Percentiles rank a stretch among this genome's conserved stretches.
phyloP scores from a whole-genome alignment of 164 flowering plant species.

The Macadamia tetraphylla region DNA sequence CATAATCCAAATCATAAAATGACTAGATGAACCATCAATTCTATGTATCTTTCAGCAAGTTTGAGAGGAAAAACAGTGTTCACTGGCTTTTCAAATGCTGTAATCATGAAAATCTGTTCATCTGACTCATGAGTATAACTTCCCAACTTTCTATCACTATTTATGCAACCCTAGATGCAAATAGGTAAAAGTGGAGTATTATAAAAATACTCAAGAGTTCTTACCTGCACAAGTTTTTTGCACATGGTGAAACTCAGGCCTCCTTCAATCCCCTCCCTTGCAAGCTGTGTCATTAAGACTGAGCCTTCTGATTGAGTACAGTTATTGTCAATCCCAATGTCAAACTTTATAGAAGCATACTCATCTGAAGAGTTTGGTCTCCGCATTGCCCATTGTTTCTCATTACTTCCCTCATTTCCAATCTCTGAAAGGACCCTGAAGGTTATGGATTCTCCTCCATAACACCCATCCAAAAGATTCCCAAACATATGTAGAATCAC shows the following conservation, averaged over 20 bases:
- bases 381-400: slow-evolving; percentile 63
- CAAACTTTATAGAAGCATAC: slow-evolving; percentile 52
- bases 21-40: background rate
- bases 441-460: slow-evolving; percentile 35
- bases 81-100: background rate
- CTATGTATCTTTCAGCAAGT: background rate
- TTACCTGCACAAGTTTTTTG: slow-evolving; percentile 81
- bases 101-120: background rate
- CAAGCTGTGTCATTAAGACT: slow-evolving; percentile 15
- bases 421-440: slow-evolving; percentile 38
- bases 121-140: background rate
- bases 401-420: slow-evolving; percentile 48
- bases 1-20: background rate
- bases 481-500: slow-evolving; percentile 91
- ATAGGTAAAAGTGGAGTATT: no score
- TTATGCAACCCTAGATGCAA: no score
- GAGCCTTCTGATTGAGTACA: slow-evolving; percentile 23
- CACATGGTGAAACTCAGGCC: slow-evolving; percentile 72
- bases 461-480: slow-evolving; percentile 45
- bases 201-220: background rate
- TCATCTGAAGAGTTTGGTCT: slow-evolving; percentile 51
- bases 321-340: slow-evolving; percentile 35
- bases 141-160: background rate
- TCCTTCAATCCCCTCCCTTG: slow-evolving; percentile 37
- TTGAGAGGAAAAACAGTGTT: background rate